Percentiles rank a stretch among this genome's conserved stretches.
phyloP scores from a whole-genome alignment of 78 protist genomes.

The Speleostelium caveatum region DNA sequence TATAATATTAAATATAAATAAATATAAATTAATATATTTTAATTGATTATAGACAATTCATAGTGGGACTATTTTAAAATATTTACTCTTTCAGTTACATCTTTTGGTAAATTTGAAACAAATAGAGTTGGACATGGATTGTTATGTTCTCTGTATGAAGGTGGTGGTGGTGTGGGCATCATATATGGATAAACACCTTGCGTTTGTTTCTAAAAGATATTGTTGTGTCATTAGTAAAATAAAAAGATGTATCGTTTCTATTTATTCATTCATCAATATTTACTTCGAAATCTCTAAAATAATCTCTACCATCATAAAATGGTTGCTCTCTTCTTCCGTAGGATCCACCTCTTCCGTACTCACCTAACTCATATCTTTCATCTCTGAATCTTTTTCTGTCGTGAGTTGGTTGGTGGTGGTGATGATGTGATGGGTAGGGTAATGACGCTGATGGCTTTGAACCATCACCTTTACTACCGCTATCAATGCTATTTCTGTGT shows the following conservation, averaged over 20 bases:
- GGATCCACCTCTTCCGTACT: not conserved
- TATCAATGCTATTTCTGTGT: not conserved
- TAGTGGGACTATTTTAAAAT: not conserved
- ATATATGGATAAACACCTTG: not conserved
- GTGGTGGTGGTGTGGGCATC: too few species aligned
- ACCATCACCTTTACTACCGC: not conserved
- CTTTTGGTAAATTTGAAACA: constrained; percentile 75
- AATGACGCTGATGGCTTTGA: not conserved
- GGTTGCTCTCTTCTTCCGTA: not conserved
- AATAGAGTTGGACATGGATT: constrained; percentile 57
- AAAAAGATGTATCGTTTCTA: not conserved
- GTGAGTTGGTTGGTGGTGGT: not conserved
- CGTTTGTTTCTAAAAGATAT: not conserved
- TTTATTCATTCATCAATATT: not conserved
- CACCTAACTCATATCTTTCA: not conserved
- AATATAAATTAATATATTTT: not conserved
- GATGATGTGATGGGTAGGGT: constrained; percentile 13
- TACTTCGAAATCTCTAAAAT: too few species aligned
- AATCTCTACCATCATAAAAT: not conserved
- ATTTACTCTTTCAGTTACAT: constrained; percentile 81
- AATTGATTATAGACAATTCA: not conserved
- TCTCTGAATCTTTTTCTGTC: not conserved
- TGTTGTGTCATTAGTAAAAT: not conserved
- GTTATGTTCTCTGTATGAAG: too few species aligned
- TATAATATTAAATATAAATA: not conserved